Percentiles rank a stretch among this genome's conserved stretches.
phyloP scores from a whole-genome alignment of 2,329 filamentous ascomycete species.

The Ophiobolus disseminans region DNA sequence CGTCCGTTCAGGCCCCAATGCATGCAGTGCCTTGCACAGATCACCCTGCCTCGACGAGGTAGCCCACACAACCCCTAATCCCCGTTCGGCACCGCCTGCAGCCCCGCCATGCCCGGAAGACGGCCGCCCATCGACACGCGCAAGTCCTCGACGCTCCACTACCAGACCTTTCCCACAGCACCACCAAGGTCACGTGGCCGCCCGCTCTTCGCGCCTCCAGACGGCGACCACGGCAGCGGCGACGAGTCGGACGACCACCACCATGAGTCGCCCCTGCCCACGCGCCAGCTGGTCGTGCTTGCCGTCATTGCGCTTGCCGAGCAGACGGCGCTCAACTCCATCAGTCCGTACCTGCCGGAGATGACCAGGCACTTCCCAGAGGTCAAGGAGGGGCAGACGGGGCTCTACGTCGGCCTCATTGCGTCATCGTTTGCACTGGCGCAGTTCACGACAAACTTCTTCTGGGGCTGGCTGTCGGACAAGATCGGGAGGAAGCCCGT shows the following conservation, averaged over 20 bases:
- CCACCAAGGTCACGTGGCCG: constrained; percentile 72
- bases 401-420: constrained; percentile 87
- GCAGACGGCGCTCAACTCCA: constrained; percentile 96
- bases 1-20: constrained; percentile 16
- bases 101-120: constrained; percentile 37
- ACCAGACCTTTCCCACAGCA: constrained; percentile 81
- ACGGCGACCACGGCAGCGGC: constrained; percentile 35
- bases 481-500: constrained; percentile 81
- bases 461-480: constrained; percentile 88
- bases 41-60: constrained; percentile 30
- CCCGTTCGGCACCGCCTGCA: constrained; percentile 8
- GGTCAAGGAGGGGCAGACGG: constrained; percentile 73
- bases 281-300: constrained; percentile 80
- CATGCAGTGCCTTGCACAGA: constrained; percentile 11
- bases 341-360: constrained; percentile 90
- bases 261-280: constrained; percentile 77
- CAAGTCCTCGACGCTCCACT: constrained; percentile 67
- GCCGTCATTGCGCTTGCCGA: constrained; percentile 90
- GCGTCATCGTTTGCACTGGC: constrained; percentile 92
- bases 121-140: constrained; percentile 48
- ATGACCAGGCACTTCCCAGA: constrained; percentile 90
- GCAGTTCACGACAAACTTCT: constrained; percentile 89
- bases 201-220: constrained; percentile 49
- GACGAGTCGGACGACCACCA: constrained; percentile 46
- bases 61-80: constrained; percentile 15